phyloP scores from a whole-genome alignment of 2,329 filamentous ascomycete species.

The Cladosporium colombiae region DNA sequence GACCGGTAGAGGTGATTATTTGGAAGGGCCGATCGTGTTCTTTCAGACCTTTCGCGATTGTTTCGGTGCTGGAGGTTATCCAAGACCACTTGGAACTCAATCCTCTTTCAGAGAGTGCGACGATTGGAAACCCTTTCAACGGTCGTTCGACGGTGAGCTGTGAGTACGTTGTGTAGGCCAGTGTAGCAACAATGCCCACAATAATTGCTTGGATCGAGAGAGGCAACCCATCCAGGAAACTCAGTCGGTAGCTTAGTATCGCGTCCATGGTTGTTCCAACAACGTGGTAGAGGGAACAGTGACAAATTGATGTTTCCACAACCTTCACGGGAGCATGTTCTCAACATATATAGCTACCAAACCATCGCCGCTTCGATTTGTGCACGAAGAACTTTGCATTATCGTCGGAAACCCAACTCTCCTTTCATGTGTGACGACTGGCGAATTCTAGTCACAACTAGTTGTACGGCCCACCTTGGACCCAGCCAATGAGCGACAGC shows the following conservation, averaged over 20 bases:
- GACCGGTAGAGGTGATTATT: conserved; percentile 24
- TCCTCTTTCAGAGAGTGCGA: conserved; percentile 5
- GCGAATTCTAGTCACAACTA: not conserved
- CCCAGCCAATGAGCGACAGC: not conserved
- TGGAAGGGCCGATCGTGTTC: conserved; percentile 22
- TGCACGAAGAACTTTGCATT: not conserved
- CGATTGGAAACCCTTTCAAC: conserved; percentile 15
- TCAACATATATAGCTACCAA: not conserved
- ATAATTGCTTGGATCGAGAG: conserved; percentile 13
- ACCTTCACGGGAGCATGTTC: not conserved
- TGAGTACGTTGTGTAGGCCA: conserved; percentile 7
- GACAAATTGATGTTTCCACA: not conserved
- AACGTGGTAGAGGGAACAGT: not conserved
- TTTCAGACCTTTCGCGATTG: conserved; percentile 18
- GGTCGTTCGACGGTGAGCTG: not conserved
- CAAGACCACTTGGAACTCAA: conserved; percentile 15
- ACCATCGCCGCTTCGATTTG: not conserved
- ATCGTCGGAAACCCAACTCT: not conserved
- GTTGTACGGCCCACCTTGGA: not conserved
- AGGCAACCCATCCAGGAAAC: conserved; percentile 4
- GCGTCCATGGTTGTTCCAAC: not conserved
- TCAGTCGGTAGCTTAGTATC: not conserved
- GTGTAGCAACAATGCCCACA: not conserved
- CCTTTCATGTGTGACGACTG: not conserved
- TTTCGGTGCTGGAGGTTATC: not conserved